A percentile compares a stretch with the other conserved stretches of the same genome.
Conservation (phyloP, 225 moss, liverwort and hornwort species). For the Pleurozium schreberi region DNA sequence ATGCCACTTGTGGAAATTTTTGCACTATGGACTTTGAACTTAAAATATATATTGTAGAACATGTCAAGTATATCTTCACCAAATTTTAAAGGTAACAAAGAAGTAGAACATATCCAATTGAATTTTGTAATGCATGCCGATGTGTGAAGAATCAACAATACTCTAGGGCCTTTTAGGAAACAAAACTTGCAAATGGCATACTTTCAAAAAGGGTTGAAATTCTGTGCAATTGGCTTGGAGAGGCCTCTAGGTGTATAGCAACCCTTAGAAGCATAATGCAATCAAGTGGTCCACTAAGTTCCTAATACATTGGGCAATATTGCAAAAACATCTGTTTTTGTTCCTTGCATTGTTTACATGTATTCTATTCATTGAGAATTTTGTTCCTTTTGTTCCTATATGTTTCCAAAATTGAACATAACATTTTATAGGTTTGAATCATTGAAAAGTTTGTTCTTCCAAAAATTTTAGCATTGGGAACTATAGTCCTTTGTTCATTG, state of each 20-base stretch:
- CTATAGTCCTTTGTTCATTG: background rate
- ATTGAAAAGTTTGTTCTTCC: no score
- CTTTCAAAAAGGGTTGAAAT: no score
- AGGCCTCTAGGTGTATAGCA: no score
- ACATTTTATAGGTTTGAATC: no score
- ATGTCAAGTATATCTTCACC: no score
- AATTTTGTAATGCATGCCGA: background rate
- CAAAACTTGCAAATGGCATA: background rate
- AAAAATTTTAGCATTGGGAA: background rate
- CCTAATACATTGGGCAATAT: rapidly evolving
- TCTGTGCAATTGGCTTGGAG: no score
- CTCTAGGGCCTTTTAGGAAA: background rate
- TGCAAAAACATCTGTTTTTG: background rate
- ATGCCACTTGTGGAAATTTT: rapidly evolving
- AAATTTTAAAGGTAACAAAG: background rate
- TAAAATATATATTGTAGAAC: background rate
- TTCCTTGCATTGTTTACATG: background rate
- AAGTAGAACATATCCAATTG: background rate
- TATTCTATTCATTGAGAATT: no score
- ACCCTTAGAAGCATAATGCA: background rate
- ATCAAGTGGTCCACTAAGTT: background rate
- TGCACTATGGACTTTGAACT: background rate
- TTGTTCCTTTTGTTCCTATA: background rate
- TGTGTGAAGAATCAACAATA: background rate
- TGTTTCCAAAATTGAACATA: no score